Percentiles rank a stretch among this genome's conserved stretches.
These are phyloP conservation scores for Vaccinium corymbosum DNA, from an alignment of 148 eudicot genomes.

Conservation along the genomic window DNA sequence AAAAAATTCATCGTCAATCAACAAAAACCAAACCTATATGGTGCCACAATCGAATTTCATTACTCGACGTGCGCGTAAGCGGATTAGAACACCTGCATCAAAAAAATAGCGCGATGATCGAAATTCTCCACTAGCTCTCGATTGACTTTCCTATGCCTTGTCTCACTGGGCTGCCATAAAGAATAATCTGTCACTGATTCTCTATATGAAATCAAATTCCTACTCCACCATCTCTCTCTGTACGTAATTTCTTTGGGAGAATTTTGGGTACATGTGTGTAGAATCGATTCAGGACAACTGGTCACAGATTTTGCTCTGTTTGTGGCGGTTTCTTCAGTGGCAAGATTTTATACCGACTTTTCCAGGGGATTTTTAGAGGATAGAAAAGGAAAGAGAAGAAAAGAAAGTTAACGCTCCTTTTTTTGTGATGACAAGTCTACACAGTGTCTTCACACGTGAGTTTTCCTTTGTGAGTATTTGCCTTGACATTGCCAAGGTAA, in stretches of 20 bases:
- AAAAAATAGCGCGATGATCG: too few relatives aligned
- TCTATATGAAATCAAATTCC: not conserved
- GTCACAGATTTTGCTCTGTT: not conserved
- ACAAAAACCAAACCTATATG: not conserved
- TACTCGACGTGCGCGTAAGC: too few relatives aligned
- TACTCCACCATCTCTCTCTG: not conserved
- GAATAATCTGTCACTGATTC: too few relatives aligned
- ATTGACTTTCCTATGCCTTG: too few relatives aligned
- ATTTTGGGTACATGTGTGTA: not conserved
- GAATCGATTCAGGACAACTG: not conserved
- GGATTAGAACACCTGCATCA: too few relatives aligned
- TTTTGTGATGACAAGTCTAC: too few relatives aligned
- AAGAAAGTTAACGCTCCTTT: not conserved
- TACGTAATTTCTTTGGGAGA: not conserved
- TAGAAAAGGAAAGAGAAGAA: not conserved
- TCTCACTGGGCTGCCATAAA: not conserved
- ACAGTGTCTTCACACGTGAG: too few relatives aligned
- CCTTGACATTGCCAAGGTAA: too few relatives aligned
- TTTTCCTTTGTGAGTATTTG: too few relatives aligned
- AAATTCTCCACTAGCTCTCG: not conserved
- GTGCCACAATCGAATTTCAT: not conserved
- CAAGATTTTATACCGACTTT: not conserved
- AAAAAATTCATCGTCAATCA: not conserved
- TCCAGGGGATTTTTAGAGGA: not conserved
- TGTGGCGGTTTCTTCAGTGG: constrained; percentile 10